A percentile compares a stretch with the other conserved stretches of the same genome.
phyloP scores from a whole-genome alignment of 2,329 filamentous ascomycete species.

The Sclerotinia minor region DNA sequence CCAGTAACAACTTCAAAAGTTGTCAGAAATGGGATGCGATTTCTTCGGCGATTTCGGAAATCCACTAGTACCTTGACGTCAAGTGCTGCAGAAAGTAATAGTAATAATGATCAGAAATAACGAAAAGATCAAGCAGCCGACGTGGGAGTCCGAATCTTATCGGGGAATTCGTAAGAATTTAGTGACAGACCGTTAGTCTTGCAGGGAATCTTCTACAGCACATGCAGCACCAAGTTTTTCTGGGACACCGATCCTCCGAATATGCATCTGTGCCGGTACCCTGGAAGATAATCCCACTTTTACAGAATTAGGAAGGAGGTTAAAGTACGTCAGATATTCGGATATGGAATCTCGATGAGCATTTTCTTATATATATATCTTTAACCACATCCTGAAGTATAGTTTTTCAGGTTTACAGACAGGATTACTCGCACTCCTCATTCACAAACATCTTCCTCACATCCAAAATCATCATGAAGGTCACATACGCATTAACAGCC shows the following conservation, averaged over 20 bases:
- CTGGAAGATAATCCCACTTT: neutral
- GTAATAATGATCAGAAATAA: neutral
- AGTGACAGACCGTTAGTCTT: neutral
- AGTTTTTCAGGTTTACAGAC: too few relatives aligned
- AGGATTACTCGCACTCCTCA: neutral
- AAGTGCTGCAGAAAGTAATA: too few relatives aligned
- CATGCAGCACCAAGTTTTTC: neutral
- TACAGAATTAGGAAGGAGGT: constrained; percentile 16
- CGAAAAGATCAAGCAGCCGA: neutral
- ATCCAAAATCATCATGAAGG: constrained; percentile 10
- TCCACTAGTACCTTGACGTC: too few relatives aligned
- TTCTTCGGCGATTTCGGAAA: neutral
- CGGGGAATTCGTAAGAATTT: neutral
- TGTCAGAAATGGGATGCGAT: too few relatives aligned
- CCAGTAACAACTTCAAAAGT: neutral
- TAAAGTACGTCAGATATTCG: neutral
- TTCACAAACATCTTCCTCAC: neutral
- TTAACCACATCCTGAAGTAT: neutral
- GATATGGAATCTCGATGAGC: too few relatives aligned
- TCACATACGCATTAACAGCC: constrained; percentile 2
- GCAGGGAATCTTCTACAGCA: too few relatives aligned
- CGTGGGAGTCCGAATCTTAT: neutral
- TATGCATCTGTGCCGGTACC: neutral
- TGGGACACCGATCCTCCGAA: constrained; percentile 1
- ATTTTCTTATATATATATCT: constrained; percentile 5